Base-by-base conservation (phyloP, 805 yeast genomes). In the Yueomyces sinensis region DNA sequence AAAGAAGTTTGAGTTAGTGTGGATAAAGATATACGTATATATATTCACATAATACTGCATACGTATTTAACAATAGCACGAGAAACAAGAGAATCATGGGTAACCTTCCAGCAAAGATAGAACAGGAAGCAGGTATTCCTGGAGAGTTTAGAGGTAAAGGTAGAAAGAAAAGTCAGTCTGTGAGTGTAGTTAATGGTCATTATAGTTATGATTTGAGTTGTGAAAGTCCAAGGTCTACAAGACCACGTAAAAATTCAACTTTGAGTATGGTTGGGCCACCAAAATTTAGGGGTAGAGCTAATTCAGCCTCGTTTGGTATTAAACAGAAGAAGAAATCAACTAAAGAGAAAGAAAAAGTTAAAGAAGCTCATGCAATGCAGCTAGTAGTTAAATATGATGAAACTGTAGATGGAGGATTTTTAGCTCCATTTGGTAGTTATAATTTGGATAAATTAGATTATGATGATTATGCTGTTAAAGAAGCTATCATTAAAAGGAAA, bases 391-490 rank as follows among this genome's bases (percentile, higher is more conserved):
- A 68, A 41, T 69, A 56, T 45, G 65, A 64, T 28, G 94, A 84
- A 49, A 72, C 65, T 41, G 94, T 89, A n/a, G 97, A 91, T 59
- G 98, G 97, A n/a, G 98, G 97, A 2, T 84, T 62, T 51, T 59
- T 89, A 42, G 95, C 94, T 1, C 95, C 96, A 0, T 82, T 72
- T 56, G 96, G 95, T 2, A 80, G 81, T 22, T 87, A 87, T 57
- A 72, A 75, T 42, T 64, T 70, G 24, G 74, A 78, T 31, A 76
- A 75, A 44, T 54, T 78, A 35, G 94, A 82, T 53, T 91, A 73
- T 58, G 72, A 78, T 46, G 70, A 81, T 11, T 69, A 69, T n/a
- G 63, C 78, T 3, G 96, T 91, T 13, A 68, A 82, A 35, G 68
- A 62, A 13, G 61, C 81, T 28, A 79, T 89, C 16, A 61, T 76